phyloP scores from a whole-genome alignment of 75 land plant species.

The Cupressus sempervirens region DNA sequence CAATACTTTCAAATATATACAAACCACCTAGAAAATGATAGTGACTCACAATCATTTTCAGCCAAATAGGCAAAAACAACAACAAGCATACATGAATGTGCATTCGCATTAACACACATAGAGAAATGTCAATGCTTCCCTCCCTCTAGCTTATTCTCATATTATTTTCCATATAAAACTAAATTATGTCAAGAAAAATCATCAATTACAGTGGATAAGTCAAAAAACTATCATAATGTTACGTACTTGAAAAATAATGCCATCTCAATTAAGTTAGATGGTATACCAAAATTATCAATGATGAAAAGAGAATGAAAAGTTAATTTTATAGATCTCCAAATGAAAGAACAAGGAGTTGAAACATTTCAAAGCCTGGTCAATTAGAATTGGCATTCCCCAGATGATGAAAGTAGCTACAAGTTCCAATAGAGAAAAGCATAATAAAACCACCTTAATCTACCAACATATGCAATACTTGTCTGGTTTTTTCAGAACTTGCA shows the following conservation, averaged over 20 bases:
- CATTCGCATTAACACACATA: too few species aligned
- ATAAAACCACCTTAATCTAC: constrained; percentile 19
- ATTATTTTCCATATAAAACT: too few species aligned
- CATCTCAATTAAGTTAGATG: background rate
- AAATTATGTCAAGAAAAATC: too few species aligned
- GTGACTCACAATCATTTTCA: too few species aligned
- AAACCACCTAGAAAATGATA: too few species aligned
- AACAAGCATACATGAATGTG: too few species aligned
- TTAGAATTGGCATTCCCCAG: constrained; percentile 18
- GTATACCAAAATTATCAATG: background rate
- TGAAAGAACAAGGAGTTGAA: background rate
- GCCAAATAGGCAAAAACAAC: too few species aligned
- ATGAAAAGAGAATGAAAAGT: background rate
- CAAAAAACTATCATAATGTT: background rate
- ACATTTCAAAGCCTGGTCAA: constrained; percentile 10
- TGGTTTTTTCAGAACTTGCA: background rate
- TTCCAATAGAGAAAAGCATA: too few species aligned
- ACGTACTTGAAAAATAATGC: background rate
- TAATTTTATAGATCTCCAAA: background rate
- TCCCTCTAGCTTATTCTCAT: too few species aligned
- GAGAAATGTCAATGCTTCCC: too few species aligned
- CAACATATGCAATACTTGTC: background rate
- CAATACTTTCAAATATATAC: too few species aligned
- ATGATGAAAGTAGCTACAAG: constrained; percentile 12
- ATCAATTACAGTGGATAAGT: background rate